A percentile compares a stretch with the other conserved stretches of the same genome.
Conservation (phyloP, 2,329 filamentous ascomycete genomes). For the Talaromyces sp. region DNA sequence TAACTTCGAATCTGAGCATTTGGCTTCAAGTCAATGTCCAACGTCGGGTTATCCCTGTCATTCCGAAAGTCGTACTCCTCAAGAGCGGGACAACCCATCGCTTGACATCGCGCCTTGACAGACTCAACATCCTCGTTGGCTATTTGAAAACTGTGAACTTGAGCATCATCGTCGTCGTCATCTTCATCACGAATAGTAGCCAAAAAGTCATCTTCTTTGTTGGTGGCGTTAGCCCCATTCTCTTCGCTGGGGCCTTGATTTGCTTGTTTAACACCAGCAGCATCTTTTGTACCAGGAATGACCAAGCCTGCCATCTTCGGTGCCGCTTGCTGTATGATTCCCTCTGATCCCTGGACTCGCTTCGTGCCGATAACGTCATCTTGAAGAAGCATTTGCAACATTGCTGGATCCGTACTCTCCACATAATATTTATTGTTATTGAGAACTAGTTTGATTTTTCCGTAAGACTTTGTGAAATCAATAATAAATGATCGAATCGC, state of each 20-base stretch:
- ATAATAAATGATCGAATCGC: conserved; percentile 74
- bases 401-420: conserved; percentile 81
- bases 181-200: conserved; percentile 67
- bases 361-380: conserved; percentile 77
- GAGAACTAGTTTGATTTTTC: conserved; percentile 90
- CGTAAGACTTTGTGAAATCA: conserved; percentile 81
- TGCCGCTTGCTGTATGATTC: conserved; percentile 72
- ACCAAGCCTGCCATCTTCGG: conserved; percentile 82
- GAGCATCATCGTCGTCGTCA: conserved; percentile 75
- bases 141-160: conserved; percentile 92
- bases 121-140: conserved; percentile 73
- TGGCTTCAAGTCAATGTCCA: conserved; percentile 90
- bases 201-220: conserved; percentile 63
- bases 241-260: conserved; percentile 33
- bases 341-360: conserved; percentile 66
- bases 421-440: conserved; percentile 94
- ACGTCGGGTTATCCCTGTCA: conserved; percentile 78
- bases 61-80: conserved; percentile 98
- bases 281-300: conserved; percentile 91
- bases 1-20: conserved; percentile 88
- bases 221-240: conserved; percentile 32
- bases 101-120: conserved; percentile 84
- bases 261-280: conserved; percentile 78
- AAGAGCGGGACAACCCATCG: conserved; percentile 78
- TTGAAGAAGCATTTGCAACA: conserved; percentile 79